Evolutionary conservation across 129 eudicot genomes (phyloP).

Genomic region (Flaveria ramosissima): DNA sequence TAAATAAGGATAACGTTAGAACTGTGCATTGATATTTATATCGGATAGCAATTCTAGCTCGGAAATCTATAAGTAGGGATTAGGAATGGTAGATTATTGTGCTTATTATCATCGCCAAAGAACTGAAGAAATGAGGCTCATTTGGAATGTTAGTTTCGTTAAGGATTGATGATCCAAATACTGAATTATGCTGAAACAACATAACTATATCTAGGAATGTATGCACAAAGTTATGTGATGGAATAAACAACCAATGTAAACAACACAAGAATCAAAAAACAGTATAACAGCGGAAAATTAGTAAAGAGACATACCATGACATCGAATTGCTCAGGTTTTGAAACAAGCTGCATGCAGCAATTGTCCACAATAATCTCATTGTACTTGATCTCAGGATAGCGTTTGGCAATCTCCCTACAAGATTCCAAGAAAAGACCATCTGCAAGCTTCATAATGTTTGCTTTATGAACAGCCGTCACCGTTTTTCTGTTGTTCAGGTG

Average conservation of each 20-base stretch:
- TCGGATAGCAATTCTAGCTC: not conserved
- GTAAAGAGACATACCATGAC: slow-evolving; percentile 60
- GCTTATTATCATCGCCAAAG: not conserved
- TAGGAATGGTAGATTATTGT: not conserved
- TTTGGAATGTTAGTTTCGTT: slow-evolving; percentile 7
- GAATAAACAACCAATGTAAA: not conserved
- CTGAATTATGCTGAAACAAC: not conserved
- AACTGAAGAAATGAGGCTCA: not conserved
- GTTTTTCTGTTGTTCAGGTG: slow-evolving; percentile 84
- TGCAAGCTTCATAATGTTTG: slow-evolving; percentile 93
- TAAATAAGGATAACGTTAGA: not conserved
- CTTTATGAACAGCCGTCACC: slow-evolving; percentile 93
- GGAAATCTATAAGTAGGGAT: not conserved
- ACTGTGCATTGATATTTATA: not conserved
- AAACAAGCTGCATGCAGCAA: slow-evolving; percentile 93
- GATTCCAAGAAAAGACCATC: slow-evolving; percentile 93
- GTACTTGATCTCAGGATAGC: slow-evolving; percentile 67
- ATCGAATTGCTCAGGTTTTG: slow-evolving; percentile 91
- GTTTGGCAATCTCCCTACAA: slow-evolving; percentile 72
- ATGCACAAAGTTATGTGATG: not conserved
- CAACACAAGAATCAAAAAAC: not conserved
- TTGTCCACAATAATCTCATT: slow-evolving; percentile 87
- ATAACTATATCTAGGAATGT: slow-evolving; percentile 5
- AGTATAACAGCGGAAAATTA: not conserved
- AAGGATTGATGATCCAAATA: not conserved